Percentiles rank a stretch among this genome's conserved stretches.
Evolutionary conservation across 1,139 yeast genomes (phyloP).

Genomic region (Lodderomyces oxycetoniae): DNA sequence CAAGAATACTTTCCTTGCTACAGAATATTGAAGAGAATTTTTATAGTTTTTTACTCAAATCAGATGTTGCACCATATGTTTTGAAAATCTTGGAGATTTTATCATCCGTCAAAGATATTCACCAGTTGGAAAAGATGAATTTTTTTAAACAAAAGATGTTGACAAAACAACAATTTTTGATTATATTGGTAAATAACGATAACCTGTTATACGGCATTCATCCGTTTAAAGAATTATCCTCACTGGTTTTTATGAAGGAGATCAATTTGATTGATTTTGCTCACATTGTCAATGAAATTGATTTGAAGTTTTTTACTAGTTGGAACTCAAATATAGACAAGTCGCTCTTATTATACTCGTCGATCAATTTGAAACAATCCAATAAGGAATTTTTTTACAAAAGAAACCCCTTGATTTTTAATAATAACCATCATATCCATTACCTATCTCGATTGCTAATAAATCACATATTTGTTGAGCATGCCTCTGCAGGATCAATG

Average conservation of each 20-base stretch:
- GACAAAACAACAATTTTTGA: slow-evolving; percentile 31
- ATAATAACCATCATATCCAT: slow-evolving; percentile 63
- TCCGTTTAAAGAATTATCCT: slow-evolving; percentile 32
- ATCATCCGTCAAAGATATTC: slow-evolving; percentile 11
- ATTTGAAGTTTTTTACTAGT: slow-evolving; percentile 47
- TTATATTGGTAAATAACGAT: slow-evolving; percentile 25
- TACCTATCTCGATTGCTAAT: slow-evolving; percentile 68
- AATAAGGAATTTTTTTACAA: slow-evolving; percentile 34
- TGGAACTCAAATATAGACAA: slow-evolving; percentile 74
- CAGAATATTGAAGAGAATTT: slow-evolving; percentile 32
- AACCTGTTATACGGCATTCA: slow-evolving; percentile 12
- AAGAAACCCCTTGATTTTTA: slow-evolving; percentile 55
- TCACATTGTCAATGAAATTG: slow-evolving; percentile 52
- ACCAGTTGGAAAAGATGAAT: slow-evolving; percentile 10
- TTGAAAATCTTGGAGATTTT: slow-evolving; percentile 32
- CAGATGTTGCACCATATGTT: slow-evolving; percentile 39
- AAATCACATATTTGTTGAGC: slow-evolving; percentile 63
- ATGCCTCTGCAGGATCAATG: slow-evolving; percentile 14
- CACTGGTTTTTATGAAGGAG: slow-evolving; percentile 35
- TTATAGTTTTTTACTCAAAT: slow-evolving; percentile 36
- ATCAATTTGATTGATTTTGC: slow-evolving; percentile 49
- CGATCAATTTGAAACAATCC: slow-evolving; percentile 17
- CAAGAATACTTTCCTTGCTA: slow-evolving; percentile 37
- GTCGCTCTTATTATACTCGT: slow-evolving; percentile 33
- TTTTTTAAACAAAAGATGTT: slow-evolving; percentile 33